phyloP scores from a whole-genome alignment of 1,139 yeast species.

The Nakaseomyces sp. region DNA sequence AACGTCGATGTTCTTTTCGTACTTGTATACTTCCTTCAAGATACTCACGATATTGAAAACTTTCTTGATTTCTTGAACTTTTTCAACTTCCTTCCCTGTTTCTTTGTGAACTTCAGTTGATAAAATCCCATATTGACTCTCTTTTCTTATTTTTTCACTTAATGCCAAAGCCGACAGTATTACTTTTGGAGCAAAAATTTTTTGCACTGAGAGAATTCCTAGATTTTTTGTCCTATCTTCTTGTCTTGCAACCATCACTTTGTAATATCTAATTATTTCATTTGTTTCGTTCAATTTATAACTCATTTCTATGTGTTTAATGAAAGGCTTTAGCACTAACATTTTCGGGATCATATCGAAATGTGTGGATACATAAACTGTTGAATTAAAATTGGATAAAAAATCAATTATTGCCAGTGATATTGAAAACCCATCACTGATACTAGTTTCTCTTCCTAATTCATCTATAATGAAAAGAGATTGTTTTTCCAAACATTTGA shows the following conservation, averaged over 20 bases:
- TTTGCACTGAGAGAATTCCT: not conserved
- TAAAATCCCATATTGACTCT: constrained; percentile 1
- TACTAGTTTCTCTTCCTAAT: constrained; percentile 39
- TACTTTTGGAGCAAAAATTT: not conserved
- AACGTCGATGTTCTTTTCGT: constrained; percentile 8
- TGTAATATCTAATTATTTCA: not conserved
- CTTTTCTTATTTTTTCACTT: constrained; percentile 2
- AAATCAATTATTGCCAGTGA: constrained; percentile 35
- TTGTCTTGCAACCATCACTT: not conserved
- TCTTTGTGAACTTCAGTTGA: constrained; percentile 4
- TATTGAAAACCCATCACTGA: constrained; percentile 37
- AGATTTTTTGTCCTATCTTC: not conserved
- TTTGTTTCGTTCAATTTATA: constrained; percentile 13
- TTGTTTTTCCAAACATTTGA: constrained; percentile 29
- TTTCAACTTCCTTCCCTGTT: constrained; percentile 3
- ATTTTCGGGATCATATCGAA: constrained; percentile 34
- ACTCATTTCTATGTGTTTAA: constrained; percentile 30
- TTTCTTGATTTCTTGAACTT: constrained; percentile 17
- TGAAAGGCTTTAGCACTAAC: constrained; percentile 29
- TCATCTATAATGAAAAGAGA: constrained; percentile 39
- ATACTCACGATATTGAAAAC: constrained; percentile 20
- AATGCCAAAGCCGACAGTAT: not conserved
- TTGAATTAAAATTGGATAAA: constrained; percentile 24
- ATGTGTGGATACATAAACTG: constrained; percentile 36
- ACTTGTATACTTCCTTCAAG: constrained; percentile 12